Base-by-base conservation (phyloP, 2,329 filamentous ascomycete genomes). In the Nemania sp. region DNA sequence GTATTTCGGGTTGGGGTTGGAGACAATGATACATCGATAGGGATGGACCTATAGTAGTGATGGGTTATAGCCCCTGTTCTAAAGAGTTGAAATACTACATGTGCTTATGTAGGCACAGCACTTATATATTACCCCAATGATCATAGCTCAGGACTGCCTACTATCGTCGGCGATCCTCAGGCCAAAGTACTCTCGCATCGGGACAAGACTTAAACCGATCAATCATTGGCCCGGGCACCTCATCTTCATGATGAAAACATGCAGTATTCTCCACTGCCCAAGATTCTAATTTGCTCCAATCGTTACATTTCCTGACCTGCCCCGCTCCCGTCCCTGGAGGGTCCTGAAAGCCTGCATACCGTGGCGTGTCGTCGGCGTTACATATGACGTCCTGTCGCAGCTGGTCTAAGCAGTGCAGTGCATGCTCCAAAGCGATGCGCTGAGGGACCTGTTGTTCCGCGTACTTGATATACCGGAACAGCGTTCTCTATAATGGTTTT, bases 311-410 rank as follows among this genome's bases (percentile, higher is more conserved):
- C 15, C 23, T 43, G 1, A 54, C 39, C 44, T 54, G 51, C 1
- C 42, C 42, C 8, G 36, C 22, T 14, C 44, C 51, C 5, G 45
- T 54, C 4, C 39, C 51, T 15, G 34, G 34, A 2, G 15, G 6
- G 11, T 45, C 43, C 15, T 40, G 37, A 3, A 44, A 23, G 2
- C 37, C 22, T 15, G 44, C 37, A 17, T 49, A 54, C 9, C 51
- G 51, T 28, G 51, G 51, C 14, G 51, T 53, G 28, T 54, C 51
- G 31, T 54, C 51, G 4, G 51, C 51, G 20, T 54, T 22, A 17
- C 51, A 49, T 6, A 54, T 47, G 20, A 49, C 31, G 20, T 54
- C 51, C 30, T 49, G 51, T 5, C 44, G 44, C 6, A 49, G 23
- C 40, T 54, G 45, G 15, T 54, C 45, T 6, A 49, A 31, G n/a